A percentile compares a stretch with the other conserved stretches of the same genome.
These are phyloP conservation scores for Candida suzukii DNA, from an alignment of 805 yeast species.

Conservation along the genomic window DNA sequence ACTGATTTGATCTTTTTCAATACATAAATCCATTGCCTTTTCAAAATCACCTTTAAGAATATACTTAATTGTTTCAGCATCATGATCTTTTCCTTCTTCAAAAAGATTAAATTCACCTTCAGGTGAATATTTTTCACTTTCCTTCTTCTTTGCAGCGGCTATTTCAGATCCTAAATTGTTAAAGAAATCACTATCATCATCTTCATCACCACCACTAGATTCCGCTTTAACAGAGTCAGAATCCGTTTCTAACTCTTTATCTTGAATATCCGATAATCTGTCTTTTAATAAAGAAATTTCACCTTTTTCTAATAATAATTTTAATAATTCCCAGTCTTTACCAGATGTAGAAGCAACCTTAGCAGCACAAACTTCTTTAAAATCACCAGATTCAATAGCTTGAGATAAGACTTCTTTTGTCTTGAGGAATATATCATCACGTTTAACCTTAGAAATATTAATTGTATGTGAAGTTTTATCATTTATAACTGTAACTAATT, in stretches of 20 bases:
- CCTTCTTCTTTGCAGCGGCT: constrained; percentile 2
- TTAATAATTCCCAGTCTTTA: constrained; percentile 59
- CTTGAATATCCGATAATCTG: constrained; percentile 7
- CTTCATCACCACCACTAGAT: constrained; percentile 5
- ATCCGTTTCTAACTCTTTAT: constrained; percentile 8
- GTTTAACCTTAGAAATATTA: constrained; percentile 31
- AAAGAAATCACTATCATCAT: constrained; percentile 34
- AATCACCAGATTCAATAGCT: constrained; percentile 54
- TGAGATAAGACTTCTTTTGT: constrained; percentile 37
- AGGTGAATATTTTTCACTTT: constrained; percentile 32
- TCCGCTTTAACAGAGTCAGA: constrained; percentile 10
- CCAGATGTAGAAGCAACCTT: constrained; percentile 33
- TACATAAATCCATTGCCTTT: constrained; percentile 60
- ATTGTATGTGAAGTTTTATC: constrained; percentile 34
- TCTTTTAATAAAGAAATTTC: constrained; percentile 42
- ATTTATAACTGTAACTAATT: constrained; percentile 46
- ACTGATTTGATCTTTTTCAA: constrained; percentile 52
- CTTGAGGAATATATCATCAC: constrained; percentile 28
- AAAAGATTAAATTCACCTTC: constrained; percentile 44
- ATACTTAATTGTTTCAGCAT: constrained; percentile 39
- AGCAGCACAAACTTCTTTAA: constrained; percentile 45
- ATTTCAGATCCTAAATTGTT: constrained; percentile 19
- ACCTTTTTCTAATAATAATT: constrained; percentile 43
- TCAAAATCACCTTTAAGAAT: constrained; percentile 57
- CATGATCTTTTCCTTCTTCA: constrained; percentile 24